Evolutionary conservation across 108 stramenopile species (phyloP).

Genomic region (Parmales sp.): DNA sequence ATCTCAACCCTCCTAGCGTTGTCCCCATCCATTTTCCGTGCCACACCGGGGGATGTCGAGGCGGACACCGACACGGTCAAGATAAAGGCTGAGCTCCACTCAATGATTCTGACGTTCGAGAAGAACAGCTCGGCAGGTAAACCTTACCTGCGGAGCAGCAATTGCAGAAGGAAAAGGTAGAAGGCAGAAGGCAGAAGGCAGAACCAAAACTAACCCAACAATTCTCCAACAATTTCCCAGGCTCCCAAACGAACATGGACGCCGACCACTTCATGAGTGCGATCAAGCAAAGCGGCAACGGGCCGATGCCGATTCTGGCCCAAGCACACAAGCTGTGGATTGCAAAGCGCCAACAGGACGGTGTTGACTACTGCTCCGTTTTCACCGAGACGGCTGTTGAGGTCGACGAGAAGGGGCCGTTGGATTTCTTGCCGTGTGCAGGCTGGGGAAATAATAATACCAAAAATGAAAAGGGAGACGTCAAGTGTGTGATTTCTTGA

Average conservation of each 20-base stretch:
- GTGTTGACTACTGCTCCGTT: conserved; percentile 42
- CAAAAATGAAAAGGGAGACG: no score
- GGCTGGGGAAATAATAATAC: no score
- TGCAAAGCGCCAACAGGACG: conserved; percentile 82
- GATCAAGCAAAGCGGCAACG: not conserved
- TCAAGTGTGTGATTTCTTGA: no score
- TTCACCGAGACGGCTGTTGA: conserved; percentile 71
- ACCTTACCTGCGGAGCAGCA: no score
- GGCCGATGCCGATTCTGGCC: conserved; percentile 66
- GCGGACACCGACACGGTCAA: no score
- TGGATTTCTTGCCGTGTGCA: conserved; percentile 83
- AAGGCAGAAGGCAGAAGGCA: conserved; percentile 51
- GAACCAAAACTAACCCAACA: conserved; percentile 41
- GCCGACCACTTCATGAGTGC: not conserved
- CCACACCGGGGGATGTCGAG: no score
- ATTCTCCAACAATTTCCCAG: not conserved
- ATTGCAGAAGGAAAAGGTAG: conserved; percentile 53
- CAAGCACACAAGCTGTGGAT: conserved; percentile 77
- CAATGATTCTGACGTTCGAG: no score
- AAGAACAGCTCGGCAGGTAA: no score
- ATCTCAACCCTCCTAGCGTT: no score
- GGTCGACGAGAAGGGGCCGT: conserved; percentile 74
- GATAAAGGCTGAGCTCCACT: no score
- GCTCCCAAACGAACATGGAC: not conserved
- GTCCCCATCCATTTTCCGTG: no score